Conservation (phyloP, 108 stramenopile genomes). For the Phaeodactylum tricornutum region DNA sequence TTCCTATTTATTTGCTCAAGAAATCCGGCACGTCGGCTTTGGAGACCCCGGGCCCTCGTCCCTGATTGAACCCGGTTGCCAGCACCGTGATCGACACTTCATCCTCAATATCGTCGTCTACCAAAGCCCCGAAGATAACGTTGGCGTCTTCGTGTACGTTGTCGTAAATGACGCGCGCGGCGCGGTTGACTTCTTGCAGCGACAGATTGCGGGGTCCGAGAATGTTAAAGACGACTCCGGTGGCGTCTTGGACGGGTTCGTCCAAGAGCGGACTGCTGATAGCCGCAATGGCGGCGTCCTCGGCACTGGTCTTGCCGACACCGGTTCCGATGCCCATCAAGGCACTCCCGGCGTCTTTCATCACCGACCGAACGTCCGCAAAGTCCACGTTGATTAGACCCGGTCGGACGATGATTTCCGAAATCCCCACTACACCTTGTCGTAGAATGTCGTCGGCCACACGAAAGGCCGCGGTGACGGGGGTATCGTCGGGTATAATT, state of each 20-base stretch:
- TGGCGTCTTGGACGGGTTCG: slow-evolving; percentile 80
- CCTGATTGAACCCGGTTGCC: slow-evolving; percentile 65
- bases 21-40: slow-evolving; percentile 18
- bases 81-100: slow-evolving; percentile 86
- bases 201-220: slow-evolving; percentile 79
- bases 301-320: slow-evolving; percentile 71
- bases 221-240: slow-evolving; percentile 89
- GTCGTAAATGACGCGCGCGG: slow-evolving; percentile 85
- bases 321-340: slow-evolving; percentile 90
- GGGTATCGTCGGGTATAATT: slow-evolving; percentile 88
- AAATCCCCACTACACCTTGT: slow-evolving; percentile 88
- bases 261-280: slow-evolving; percentile 84
- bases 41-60: background rate
- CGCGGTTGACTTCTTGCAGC: slow-evolving; percentile 84
- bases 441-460: slow-evolving; percentile 90
- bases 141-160: slow-evolving; percentile 89
- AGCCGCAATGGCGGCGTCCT: slow-evolving; percentile 84
- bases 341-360: slow-evolving; percentile 88
- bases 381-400: slow-evolving; percentile 92
- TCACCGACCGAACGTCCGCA: slow-evolving; percentile 86
- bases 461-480: slow-evolving; percentile 77
- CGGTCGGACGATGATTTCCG: slow-evolving; percentile 86
- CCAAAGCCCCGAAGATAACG: slow-evolving; percentile 90
- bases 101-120: slow-evolving; percentile 82
- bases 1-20: slow-evolving; percentile 10